Evolutionary conservation across 768 basidiomycete species (phyloP), one percentile per base, ranked within the genome.

Genomic region (Phanerodontia chrysosporium): DNA sequence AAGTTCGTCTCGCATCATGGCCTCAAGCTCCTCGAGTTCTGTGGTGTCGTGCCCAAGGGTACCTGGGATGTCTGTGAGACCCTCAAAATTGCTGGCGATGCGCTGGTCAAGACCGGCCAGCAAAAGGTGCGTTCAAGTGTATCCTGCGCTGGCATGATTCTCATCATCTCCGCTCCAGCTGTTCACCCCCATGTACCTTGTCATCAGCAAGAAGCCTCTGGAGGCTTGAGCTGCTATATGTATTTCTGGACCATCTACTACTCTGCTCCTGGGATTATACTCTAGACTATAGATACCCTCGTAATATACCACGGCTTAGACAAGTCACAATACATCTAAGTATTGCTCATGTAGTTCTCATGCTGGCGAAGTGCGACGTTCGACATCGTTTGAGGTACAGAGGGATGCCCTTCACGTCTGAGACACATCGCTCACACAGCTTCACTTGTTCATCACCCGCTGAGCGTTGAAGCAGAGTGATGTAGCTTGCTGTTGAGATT

Each of bases 61-160:
- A 98, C 97, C 1, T 86, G 78, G 67, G 85, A 90, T 58, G 92
- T 98, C 35, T 90, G 91, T 60, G 93, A 97, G 78, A 84, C 88
- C 36, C 76, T 98, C 62, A 94, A 90, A 74, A 73, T 88, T 35
- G 94, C 95, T n/a, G 86, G 76, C 7, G 84, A 84, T 39, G 79
- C 89, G 0, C 77, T 98, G 14, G 90, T 95, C 35, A 81, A 82
- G 66, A 92, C 94, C 65, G 96, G 96, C 18, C 86, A 89, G 71
- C 81, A 80, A 58, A 95, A 96, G 83, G 90, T 90, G 58, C 48
- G 81, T 72, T 21, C 27, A 30, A 39, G 7, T 27, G 29, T 14
- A 13, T 10, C 22, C 2, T 4, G 9, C 36, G 14, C 49, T 51
- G 27, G 27, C n/a, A 28, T 29, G 18, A 16, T 51, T 30, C 35